Conservation (phyloP, 2,329 filamentous ascomycete genomes). For the Diplodia sapinea region DNA sequence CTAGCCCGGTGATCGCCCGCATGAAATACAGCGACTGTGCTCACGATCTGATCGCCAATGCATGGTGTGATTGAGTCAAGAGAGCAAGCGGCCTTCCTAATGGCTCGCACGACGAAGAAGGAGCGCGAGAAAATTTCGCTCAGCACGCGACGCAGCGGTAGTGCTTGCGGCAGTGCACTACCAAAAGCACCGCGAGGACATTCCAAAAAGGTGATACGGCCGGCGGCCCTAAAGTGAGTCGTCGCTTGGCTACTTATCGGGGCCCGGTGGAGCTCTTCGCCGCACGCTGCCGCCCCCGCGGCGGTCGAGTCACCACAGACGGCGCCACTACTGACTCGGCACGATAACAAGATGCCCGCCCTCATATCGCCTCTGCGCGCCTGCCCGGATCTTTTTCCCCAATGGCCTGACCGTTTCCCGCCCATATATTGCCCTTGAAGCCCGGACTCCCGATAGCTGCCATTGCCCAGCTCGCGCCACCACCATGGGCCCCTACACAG, state of each 20-base stretch:
- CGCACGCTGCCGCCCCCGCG: slow-evolving; percentile 23
- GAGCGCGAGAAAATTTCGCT: neutral
- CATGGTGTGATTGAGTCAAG: slow-evolving; percentile 19
- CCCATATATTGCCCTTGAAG: slow-evolving; percentile 2
- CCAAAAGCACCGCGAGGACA: slow-evolving; percentile 7
- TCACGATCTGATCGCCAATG: slow-evolving; percentile 25
- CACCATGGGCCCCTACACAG: slow-evolving; percentile 22
- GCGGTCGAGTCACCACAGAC: slow-evolving; percentile 21
- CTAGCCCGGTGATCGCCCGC: slow-evolving; percentile 17
- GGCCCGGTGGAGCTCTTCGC: neutral
- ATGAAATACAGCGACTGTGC: slow-evolving; percentile 19
- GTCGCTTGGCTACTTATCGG: slow-evolving; percentile 6
- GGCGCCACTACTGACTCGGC: slow-evolving; percentile 19
- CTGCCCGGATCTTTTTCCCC: slow-evolving; percentile 13
- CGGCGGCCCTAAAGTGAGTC: neutral
- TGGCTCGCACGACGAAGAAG: neutral
- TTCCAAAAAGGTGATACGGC: slow-evolving; percentile 15
- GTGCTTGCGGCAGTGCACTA: neutral
- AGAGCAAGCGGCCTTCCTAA: neutral
- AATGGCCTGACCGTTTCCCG: slow-evolving; percentile 11
- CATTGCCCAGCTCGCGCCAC: neutral
- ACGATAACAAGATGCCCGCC: slow-evolving; percentile 27
- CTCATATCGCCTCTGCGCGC: slow-evolving; percentile 12
- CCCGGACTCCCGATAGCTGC: neutral
- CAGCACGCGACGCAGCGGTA: neutral